These are phyloP conservation scores for Lasiodiplodia sp. DNA, from an alignment of 2,329 filamentous ascomycete species.

Conservation along the genomic window DNA sequence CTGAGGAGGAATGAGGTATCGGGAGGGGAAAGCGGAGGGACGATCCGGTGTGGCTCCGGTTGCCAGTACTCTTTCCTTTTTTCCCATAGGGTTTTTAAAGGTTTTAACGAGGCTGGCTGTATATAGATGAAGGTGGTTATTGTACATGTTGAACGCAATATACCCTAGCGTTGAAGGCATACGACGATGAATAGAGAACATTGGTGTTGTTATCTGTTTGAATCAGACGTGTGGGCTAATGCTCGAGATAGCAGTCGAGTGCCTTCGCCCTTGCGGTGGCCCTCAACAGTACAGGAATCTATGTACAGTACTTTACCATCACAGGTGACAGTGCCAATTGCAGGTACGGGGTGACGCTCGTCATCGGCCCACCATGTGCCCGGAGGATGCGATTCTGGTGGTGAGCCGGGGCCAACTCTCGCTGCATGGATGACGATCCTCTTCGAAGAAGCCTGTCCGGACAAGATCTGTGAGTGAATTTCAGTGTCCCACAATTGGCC, in stretches of 20 bases:
- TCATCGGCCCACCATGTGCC: conserved; percentile 6
- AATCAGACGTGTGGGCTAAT: background rate
- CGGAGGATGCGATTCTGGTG: background rate
- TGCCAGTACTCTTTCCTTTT: background rate
- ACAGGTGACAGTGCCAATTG: conserved; percentile 11
- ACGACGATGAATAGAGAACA: background rate
- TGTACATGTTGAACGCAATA: background rate
- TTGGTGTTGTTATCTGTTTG: background rate
- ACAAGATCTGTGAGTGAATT: conserved; percentile 31
- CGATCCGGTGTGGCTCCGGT: background rate
- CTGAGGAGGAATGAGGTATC: background rate
- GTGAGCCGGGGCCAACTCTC: background rate
- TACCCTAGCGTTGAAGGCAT: background rate
- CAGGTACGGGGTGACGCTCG: background rate
- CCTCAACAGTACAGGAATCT: conserved; percentile 24
- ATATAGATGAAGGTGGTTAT: background rate
- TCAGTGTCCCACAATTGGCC: conserved; percentile 69
- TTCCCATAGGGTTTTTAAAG: background rate
- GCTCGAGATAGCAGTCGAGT: background rate
- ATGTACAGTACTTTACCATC: conserved; percentile 23
- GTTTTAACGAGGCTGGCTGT: background rate
- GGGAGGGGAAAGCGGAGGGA: background rate
- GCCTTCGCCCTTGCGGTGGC: conserved; percentile 12
- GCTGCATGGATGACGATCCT: conserved; percentile 8
- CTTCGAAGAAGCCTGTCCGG: background rate